Conservation (phyloP, 208 protist genomes). For the Trypanosoma grayi region DNA sequence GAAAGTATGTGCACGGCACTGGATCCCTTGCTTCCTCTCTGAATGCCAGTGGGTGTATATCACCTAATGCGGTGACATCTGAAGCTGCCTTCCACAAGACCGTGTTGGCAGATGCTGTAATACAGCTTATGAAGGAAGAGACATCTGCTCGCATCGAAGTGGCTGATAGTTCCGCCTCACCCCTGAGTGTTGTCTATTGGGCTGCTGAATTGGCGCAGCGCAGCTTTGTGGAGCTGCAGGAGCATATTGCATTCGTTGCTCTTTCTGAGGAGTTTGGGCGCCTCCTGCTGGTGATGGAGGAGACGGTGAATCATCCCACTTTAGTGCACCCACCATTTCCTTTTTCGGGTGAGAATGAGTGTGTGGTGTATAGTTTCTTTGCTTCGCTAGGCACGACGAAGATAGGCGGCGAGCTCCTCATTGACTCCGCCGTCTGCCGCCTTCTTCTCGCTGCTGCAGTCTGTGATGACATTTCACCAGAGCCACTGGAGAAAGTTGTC, state of each 20-base stretch:
- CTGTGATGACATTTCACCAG: neutral
- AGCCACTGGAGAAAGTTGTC: slow-evolving; percentile 1
- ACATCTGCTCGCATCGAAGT: neutral
- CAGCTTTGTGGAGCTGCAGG: neutral
- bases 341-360: slow-evolving; percentile 3
- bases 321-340: slow-evolving; percentile 3
- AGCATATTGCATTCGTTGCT: neutral
- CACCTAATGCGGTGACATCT: neutral
- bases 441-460: neutral
- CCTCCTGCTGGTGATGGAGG: neutral
- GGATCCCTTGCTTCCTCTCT: neutral
- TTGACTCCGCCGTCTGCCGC: slow-evolving; percentile 5
- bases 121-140: neutral
- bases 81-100: neutral
- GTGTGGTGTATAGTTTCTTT: slow-evolving; percentile 1
- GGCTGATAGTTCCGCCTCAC: neutral
- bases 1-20: slow-evolving; percentile 27
- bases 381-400: neutral
- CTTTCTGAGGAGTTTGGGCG: neutral
- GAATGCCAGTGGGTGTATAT: slow-evolving; percentile 1
- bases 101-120: neutral
- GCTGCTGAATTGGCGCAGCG: neutral
- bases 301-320: neutral
- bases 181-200: neutral
- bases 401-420: neutral